Percentiles rank a stretch among this genome's conserved stretches.
These are phyloP conservation scores for Entomortierella parvispora DNA, from an alignment of 192 early-diverging fungal genomes.

Conservation along the genomic window DNA sequence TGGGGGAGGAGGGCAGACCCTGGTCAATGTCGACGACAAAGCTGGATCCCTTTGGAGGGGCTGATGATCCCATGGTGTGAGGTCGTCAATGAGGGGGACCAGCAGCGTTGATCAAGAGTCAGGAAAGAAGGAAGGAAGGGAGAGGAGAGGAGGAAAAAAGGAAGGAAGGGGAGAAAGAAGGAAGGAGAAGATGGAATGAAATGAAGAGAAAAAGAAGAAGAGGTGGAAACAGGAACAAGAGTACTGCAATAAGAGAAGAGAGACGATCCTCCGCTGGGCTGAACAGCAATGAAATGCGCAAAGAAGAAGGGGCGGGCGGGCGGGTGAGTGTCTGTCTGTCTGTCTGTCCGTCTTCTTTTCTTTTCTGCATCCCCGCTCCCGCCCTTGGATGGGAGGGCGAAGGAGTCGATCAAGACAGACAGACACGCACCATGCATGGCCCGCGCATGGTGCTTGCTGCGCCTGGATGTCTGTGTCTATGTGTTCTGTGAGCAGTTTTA, in stretches of 20 bases:
- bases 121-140: background rate
- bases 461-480: too few relatives aligned
- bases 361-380: too few relatives aligned
- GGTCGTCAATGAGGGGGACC: background rate
- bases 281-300: background rate
- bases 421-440: too few relatives aligned
- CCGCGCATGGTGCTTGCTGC: too few relatives aligned
- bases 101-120: too few relatives aligned
- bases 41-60: slow-evolving; percentile 4
- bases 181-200: background rate
- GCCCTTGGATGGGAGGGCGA: too few relatives aligned
- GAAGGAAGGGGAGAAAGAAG: background rate
- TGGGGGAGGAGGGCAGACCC: background rate
- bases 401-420: too few relatives aligned
- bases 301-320: too few relatives aligned
- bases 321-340: too few relatives aligned
- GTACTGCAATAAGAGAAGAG: too few relatives aligned
- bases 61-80: slow-evolving; percentile 16
- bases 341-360: too few relatives aligned
- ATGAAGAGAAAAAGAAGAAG: background rate
- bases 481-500: too few relatives aligned
- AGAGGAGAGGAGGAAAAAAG: background rate
- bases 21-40: slow-evolving; percentile 38
- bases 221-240: background rate
- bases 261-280: background rate